Conservation (phyloP, 139 green algal species). For the Volvox reticuliferus region DNA sequence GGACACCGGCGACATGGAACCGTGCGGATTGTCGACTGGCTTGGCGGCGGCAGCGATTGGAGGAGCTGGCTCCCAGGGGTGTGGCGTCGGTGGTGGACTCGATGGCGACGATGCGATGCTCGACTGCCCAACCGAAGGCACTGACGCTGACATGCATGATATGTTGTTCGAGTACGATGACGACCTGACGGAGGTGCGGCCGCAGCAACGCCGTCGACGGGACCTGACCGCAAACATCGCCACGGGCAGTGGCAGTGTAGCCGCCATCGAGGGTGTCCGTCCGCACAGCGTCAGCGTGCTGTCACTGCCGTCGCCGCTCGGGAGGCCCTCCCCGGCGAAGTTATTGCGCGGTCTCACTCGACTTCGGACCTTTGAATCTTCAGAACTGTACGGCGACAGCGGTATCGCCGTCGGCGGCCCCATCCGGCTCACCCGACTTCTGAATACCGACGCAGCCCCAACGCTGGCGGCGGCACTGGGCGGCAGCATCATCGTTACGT, state of each 20-base stretch:
- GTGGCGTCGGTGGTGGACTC: not conserved
- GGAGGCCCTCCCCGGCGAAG: not conserved
- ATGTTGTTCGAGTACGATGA: not conserved
- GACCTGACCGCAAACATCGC: not conserved
- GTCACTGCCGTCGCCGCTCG: not conserved
- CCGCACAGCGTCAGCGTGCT: not conserved
- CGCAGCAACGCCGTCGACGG: not conserved
- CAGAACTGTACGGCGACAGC: not conserved
- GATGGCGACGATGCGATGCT: too few species aligned
- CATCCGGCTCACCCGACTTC: not conserved
- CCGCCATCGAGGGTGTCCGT: not conserved
- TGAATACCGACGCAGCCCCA: not conserved
- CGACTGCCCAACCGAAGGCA: too few species aligned
- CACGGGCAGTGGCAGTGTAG: not conserved
- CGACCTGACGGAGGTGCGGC: not conserved
- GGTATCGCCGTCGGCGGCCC: not conserved
- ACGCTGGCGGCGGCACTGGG: not conserved
- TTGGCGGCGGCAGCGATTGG: not conserved
- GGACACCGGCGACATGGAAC: not conserved
- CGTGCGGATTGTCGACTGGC: not conserved
- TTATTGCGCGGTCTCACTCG: not conserved
- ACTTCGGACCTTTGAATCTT: not conserved
- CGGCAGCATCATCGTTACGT: conserved; percentile 11
- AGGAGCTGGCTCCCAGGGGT: not conserved
- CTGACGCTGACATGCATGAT: not conserved